A percentile compares a stretch with the other conserved stretches of the same genome.
Conservation (phyloP, 495 filamentous ascomycete genomes). For the Penicillium salamii region DNA sequence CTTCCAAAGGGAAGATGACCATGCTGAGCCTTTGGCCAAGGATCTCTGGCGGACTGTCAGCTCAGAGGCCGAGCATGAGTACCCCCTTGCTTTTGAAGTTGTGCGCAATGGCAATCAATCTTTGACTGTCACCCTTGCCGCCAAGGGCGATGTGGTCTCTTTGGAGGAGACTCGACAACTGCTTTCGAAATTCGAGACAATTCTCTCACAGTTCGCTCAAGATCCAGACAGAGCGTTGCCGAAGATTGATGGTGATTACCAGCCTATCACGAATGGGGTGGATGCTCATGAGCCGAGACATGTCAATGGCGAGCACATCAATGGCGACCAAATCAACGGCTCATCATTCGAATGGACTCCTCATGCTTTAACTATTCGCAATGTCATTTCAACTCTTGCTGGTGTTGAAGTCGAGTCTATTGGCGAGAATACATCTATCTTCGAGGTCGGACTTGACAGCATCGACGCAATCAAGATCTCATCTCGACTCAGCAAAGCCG, state of each 20-base stretch:
- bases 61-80: slow-evolving; percentile 56
- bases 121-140: slow-evolving; percentile 54
- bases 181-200: slow-evolving; percentile 22
- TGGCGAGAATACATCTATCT: slow-evolving; percentile 60
- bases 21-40: slow-evolving; percentile 13
- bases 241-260: slow-evolving; percentile 10
- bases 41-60: slow-evolving; percentile 56
- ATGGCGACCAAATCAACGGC: neutral
- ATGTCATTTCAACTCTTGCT: slow-evolving; percentile 60
- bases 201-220: slow-evolving; percentile 22
- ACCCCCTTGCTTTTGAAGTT: slow-evolving; percentile 73
- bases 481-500: slow-evolving; percentile 56
- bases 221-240: slow-evolving; percentile 16
- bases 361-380: slow-evolving; percentile 46
- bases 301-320: neutral
- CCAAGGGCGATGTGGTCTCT: slow-evolving; percentile 27
- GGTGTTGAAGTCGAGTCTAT: slow-evolving; percentile 49
- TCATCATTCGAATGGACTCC: slow-evolving; percentile 52
- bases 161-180: slow-evolving; percentile 16
- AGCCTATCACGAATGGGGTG: neutral
- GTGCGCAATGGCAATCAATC: slow-evolving; percentile 43
- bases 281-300: neutral
- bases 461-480: slow-evolving; percentile 81
- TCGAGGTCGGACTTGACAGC: slow-evolving; percentile 83
- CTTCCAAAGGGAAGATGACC: slow-evolving; percentile 55